A percentile compares a stretch with the other conserved stretches of the same genome.
Evolutionary conservation across 2,329 filamentous ascomycete species (phyloP).

Genomic region (Diaporthe amygdali): DNA sequence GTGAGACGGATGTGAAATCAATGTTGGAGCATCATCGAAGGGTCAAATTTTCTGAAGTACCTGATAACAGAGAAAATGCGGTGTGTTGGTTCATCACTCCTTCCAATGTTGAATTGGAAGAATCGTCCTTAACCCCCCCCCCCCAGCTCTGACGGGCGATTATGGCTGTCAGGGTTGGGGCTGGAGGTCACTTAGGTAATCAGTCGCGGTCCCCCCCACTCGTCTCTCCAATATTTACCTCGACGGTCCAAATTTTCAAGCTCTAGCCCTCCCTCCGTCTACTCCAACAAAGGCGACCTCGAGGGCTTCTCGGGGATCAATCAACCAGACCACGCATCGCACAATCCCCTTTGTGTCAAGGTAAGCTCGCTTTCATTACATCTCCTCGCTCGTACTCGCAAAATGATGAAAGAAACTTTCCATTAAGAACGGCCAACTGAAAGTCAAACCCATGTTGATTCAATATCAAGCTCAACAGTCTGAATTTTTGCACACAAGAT

Average conservation of each 20-base stretch:
- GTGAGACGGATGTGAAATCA: no score
- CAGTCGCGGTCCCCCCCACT: neutral
- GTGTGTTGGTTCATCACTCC: no score
- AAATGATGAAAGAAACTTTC: conserved; percentile 29
- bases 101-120: neutral
- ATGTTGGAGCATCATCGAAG: no score
- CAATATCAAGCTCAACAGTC: conserved; percentile 69
- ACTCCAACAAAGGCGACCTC: neutral
- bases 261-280: neutral
- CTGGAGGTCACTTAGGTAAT: neutral
- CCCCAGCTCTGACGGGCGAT: neutral
- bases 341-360: neutral
- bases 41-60: no score
- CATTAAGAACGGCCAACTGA: conserved; percentile 33
- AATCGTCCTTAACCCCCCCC: neutral
- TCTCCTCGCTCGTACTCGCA: neutral
- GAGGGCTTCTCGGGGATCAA: neutral
- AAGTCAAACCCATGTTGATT: conserved; percentile 31
- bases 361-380: neutral
- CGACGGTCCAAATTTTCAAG: neutral
- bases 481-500: conserved; percentile 42
- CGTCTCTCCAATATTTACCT: neutral
- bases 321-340: neutral
- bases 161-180: neutral
- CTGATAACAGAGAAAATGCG: no score